phyloP scores from a whole-genome alignment of 2,329 filamentous ascomycete genomes.

The Colletotrichum coccodes region DNA sequence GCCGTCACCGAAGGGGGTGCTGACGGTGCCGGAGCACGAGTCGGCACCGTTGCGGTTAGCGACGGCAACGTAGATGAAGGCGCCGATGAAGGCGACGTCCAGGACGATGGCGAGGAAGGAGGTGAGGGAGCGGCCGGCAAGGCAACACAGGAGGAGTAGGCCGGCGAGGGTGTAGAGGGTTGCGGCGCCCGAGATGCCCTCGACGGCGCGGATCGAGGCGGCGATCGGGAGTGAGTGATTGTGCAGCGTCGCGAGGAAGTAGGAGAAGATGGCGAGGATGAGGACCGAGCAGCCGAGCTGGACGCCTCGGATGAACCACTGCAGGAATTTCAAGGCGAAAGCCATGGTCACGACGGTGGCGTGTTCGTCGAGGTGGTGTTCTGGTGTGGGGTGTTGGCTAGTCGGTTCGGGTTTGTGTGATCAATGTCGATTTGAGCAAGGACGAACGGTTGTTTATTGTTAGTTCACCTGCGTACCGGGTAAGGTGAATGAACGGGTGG shows the following conservation, averaged over 20 bases:
- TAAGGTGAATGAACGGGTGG: neutral
- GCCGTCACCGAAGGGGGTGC: slow-evolving; percentile 77
- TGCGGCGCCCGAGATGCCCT: slow-evolving; percentile 80
- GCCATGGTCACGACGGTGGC: neutral
- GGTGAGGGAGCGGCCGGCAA: slow-evolving; percentile 80
- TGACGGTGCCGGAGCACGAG: slow-evolving; percentile 69
- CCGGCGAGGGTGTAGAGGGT: slow-evolving; percentile 79
- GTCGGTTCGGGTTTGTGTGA: neutral
- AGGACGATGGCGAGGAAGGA: slow-evolving; percentile 79
- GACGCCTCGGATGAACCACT: slow-evolving; percentile 78
- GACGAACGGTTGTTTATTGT: neutral
- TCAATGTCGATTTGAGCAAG: neutral
- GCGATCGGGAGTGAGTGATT: slow-evolving; percentile 72
- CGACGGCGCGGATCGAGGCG: slow-evolving; percentile 76
- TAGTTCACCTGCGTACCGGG: neutral
- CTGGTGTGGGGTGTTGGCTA: neutral
- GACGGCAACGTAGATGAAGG: slow-evolving; percentile 84
- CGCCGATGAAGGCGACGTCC: slow-evolving; percentile 79
- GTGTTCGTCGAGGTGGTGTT: neutral
- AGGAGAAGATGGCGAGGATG: slow-evolving; percentile 82
- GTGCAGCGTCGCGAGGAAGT: slow-evolving; percentile 81
- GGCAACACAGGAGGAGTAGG: slow-evolving; percentile 80
- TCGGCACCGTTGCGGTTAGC: slow-evolving; percentile 76
- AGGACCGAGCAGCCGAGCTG: slow-evolving; percentile 79
- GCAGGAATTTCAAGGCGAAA: slow-evolving; percentile 70